Conservation (phyloP, 2,329 filamentous ascomycete genomes). For the Sclerotinia minor region DNA sequence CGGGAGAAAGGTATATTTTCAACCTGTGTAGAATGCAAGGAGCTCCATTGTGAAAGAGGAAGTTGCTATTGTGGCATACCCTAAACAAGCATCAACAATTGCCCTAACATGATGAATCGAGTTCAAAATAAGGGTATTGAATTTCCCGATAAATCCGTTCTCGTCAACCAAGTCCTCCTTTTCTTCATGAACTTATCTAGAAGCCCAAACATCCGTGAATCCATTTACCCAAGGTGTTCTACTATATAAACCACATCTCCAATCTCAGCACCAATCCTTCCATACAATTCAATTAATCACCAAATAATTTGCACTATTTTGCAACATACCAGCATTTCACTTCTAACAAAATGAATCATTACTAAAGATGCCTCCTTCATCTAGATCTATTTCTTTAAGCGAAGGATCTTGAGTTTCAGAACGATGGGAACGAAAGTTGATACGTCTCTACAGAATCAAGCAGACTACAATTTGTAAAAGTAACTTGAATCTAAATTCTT, state of each 20-base stretch:
- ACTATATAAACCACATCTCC: constrained; percentile 10
- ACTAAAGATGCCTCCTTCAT: no score
- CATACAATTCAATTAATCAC: constrained; percentile 9
- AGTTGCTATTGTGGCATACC: no score
- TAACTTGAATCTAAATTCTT: background rate
- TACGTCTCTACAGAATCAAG: background rate
- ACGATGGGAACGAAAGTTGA: background rate
- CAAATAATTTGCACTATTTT: constrained; percentile 3
- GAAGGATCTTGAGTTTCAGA: background rate
- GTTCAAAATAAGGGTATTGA: no score
- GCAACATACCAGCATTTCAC: background rate
- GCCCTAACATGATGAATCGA: no score
- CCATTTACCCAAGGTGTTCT: constrained; percentile 59
- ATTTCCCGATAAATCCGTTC: no score
- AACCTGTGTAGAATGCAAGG: no score
- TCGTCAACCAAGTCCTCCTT: no score
- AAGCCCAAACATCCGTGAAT: constrained; percentile 65
- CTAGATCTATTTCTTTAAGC: no score
- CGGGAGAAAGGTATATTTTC: no score
- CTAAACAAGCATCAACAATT: no score
- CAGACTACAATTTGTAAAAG: background rate
- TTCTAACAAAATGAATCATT: background rate
- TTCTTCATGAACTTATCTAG: constrained; percentile 34
- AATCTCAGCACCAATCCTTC: constrained; percentile 7
- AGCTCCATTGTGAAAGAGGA: no score